Evolutionary conservation across 352 stramenopile species (phyloP), one percentile per base, ranked within the genome.

Genomic region (Globisporangium mamillatum): DNA sequence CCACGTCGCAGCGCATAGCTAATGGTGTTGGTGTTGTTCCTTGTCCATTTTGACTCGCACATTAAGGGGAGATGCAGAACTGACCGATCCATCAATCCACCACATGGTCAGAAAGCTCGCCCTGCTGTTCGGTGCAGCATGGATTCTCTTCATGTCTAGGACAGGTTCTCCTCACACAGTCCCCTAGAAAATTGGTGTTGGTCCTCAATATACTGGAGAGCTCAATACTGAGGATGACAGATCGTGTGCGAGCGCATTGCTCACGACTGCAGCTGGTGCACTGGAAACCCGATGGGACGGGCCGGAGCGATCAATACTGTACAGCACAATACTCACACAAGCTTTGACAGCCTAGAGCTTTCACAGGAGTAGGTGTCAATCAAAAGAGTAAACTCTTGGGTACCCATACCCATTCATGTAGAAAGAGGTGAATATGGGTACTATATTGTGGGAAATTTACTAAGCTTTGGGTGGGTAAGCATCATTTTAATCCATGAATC

Each of bases 1-100:
- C 52, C 25, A 18, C 48, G 24, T 58, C 52, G 10, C 52, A 36
- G 52, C 52, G 52, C 52, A 58, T 58, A 58, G 52, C 52, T 58
- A 58, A 58, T 58, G 24, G 52, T 18, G 9, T 25, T 55, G 29
- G n/a, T 10, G n/a, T 29, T 22, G 48, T 54, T 54, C 20, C 1
- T 32, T 32, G 32, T 38, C 12, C 50, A 18, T 18, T 29, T 56
- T 32, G 22, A 22, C 22, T 58, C 52, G 24, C 52, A 29, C 12
- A 50, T 58, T 58, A 24, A 36, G 10, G 10, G 52, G 4, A 29
- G 18, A 34, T 57, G 22, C 52, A 18, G 9, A 25, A 27, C 16
- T 25, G 24, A 60, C 22, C 54, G 27, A 38, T 58, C 4, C 25
- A 24, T n/a, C 53, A 25, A 10, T 20, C 52, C 52, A 29, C 54